phyloP scores from a whole-genome alignment of 495 filamentous ascomycete species.

The Xylaria nigripes region DNA sequence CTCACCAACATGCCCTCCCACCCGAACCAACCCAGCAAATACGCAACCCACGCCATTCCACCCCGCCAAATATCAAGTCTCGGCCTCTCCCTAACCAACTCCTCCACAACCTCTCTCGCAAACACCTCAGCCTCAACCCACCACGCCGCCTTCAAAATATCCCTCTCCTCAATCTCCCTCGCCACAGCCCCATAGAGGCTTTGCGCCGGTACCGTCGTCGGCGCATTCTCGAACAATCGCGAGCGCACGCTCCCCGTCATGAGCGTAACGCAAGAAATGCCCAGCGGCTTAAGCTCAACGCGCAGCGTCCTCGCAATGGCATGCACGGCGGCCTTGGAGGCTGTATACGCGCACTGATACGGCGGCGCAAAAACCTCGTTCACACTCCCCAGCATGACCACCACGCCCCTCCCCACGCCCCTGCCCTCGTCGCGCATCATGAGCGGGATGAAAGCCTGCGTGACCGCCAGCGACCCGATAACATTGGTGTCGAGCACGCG shows the following conservation, averaged over 20 bases:
- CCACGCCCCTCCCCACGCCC: constrained; percentile 29
- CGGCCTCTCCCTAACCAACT: constrained; percentile 22
- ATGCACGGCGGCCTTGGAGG: constrained; percentile 47
- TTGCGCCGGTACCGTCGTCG: constrained; percentile 12
- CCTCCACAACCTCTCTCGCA: constrained; percentile 22
- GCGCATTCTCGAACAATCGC: constrained; percentile 20
- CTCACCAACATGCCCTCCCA: constrained; percentile 11
- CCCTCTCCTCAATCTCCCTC: constrained; percentile 12
- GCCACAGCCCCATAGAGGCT: constrained; percentile 16
- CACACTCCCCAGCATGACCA: constrained; percentile 46
- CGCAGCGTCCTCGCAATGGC: constrained; percentile 36
- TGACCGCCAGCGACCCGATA: constrained; percentile 42
- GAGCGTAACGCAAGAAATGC: constrained; percentile 30
- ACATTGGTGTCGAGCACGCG: constrained; percentile 48
- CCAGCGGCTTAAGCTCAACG: constrained; percentile 47
- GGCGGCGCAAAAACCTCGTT: constrained; percentile 37
- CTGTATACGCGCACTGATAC: constrained; percentile 41
- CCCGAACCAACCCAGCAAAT: constrained; percentile 16
- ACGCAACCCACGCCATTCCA: constrained; percentile 16
- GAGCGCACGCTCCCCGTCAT: constrained; percentile 26
- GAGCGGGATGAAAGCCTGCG: constrained; percentile 47
- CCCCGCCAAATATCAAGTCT: constrained; percentile 29
- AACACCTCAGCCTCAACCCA: constrained; percentile 21
- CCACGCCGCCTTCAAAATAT: constrained; percentile 13
- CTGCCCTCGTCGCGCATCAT: constrained; percentile 24